Evolutionary conservation across 1,284 basidiomycete genomes (phyloP).

Genomic region (Agroathelia rolfsii): DNA sequence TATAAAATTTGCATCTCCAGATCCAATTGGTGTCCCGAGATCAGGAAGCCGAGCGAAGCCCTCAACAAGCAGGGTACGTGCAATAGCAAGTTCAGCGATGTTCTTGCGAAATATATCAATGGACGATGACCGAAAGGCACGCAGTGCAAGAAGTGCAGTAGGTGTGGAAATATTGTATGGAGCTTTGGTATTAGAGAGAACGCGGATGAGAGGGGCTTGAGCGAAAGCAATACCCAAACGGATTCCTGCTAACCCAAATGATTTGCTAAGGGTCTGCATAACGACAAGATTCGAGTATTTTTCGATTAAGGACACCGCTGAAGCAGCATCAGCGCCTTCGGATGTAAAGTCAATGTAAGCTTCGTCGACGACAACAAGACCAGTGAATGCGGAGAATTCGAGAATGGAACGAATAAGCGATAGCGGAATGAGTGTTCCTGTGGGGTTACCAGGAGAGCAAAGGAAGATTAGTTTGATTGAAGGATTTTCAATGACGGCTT

Average conservation of each 20-base stretch:
- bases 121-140: constrained; percentile 65
- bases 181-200: constrained; percentile 94
- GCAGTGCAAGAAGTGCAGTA: constrained; percentile 75
- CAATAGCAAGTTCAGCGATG: constrained; percentile 47
- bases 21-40: constrained; percentile 69
- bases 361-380: constrained; percentile 92
- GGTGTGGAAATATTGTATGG: constrained; percentile 96
- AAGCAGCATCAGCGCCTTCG: constrained; percentile 54
- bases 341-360: constrained; percentile 94
- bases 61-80: constrained; percentile 45
- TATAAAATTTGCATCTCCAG: constrained; percentile 89
- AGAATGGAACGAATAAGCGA: constrained; percentile 62
- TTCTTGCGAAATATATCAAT: constrained; percentile 61
- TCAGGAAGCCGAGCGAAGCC: constrained; percentile 39
- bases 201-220: constrained; percentile 82
- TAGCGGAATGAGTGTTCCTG: constrained; percentile 81
- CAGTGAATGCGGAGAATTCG: constrained; percentile 77
- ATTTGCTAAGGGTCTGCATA: constrained; percentile 93
- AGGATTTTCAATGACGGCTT: constrained; percentile 54
- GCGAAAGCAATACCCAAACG: constrained; percentile 90
- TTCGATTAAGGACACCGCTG: constrained; percentile 54
- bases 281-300: constrained; percentile 89
- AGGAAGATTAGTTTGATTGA: constrained; percentile 88
- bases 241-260: constrained; percentile 93
- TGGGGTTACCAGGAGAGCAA: constrained; percentile 97